A percentile compares a stretch with the other conserved stretches of the same genome.
Conservation (phyloP, 345 rosid species). For the Syzygium grande region DNA sequence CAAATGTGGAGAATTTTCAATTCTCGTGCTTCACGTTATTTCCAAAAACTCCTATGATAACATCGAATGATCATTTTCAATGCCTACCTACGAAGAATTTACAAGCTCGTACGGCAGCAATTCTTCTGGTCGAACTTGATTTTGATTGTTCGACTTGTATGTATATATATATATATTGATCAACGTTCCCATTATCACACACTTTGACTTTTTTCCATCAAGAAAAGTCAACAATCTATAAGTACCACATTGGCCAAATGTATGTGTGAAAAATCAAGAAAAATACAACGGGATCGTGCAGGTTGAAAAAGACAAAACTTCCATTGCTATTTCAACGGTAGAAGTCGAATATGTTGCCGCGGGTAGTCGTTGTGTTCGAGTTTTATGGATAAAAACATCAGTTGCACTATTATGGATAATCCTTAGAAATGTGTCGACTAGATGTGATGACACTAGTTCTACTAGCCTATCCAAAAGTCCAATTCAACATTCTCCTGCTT, state of each 20-base stretch:
- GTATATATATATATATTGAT: no score
- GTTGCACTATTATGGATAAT: neutral
- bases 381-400: neutral
- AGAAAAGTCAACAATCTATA: neutral
- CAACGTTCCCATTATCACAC: neutral
- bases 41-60: neutral
- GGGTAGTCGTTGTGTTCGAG: neutral
- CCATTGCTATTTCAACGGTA: neutral
- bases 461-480: neutral
- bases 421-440: neutral
- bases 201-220: neutral
- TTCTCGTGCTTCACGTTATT: neutral
- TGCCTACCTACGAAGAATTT: neutral
- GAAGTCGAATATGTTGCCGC: neutral
- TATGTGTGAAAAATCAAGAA: neutral
- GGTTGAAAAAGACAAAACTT: neutral
- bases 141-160: neutral
- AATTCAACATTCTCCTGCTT: fast-evolving
- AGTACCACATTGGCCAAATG: neutral
- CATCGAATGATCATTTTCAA: neutral
- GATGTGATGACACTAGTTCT: neutral
- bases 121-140: neutral
- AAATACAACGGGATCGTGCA: neutral
- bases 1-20: neutral
- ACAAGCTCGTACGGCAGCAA: neutral